Percentiles rank a stretch among this genome's conserved stretches.
Evolutionary conservation across 805 yeast species (phyloP).

Genomic region (Zygoascus biomembranicola): DNA sequence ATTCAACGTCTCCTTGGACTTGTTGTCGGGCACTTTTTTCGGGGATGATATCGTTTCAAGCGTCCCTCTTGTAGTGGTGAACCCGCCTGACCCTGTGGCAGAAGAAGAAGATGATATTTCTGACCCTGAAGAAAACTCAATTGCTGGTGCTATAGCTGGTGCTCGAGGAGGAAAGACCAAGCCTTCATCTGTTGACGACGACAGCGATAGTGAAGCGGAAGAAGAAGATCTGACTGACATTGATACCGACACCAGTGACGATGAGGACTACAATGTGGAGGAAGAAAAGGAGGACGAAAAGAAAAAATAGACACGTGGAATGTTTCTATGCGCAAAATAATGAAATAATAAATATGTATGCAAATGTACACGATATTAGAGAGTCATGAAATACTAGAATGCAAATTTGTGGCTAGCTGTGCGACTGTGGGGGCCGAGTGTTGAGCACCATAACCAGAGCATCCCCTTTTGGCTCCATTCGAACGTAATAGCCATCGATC

Average conservation of each 20-base stretch:
- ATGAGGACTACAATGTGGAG: conserved; percentile 30
- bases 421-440: background rate
- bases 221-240: conserved; percentile 43
- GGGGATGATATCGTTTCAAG: conserved; percentile 75
- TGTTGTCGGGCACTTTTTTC: conserved; percentile 70
- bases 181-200: conserved; percentile 22
- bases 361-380: background rate
- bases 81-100: conserved; percentile 38
- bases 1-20: conserved; percentile 57
- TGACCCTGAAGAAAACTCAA: conserved; percentile 64
- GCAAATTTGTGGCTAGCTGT: too few relatives aligned
- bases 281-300: conserved; percentile 9
- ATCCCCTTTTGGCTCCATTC: conserved; percentile 37
- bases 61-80: conserved; percentile 58
- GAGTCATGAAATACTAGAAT: too few relatives aligned
- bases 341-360: background rate
- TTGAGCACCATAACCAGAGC: conserved; percentile 28
- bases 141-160: conserved; percentile 69
- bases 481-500: conserved; percentile 40
- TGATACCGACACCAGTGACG: conserved; percentile 60
- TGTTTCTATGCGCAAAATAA: background rate
- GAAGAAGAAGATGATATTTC: conserved; percentile 48
- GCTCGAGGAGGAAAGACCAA: conserved; percentile 54
- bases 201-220: conserved; percentile 34
- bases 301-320: conserved; percentile 1